Base-by-base conservation (phyloP, 1,284 basidiomycete genomes). In the Rhodotorula sp. region DNA sequence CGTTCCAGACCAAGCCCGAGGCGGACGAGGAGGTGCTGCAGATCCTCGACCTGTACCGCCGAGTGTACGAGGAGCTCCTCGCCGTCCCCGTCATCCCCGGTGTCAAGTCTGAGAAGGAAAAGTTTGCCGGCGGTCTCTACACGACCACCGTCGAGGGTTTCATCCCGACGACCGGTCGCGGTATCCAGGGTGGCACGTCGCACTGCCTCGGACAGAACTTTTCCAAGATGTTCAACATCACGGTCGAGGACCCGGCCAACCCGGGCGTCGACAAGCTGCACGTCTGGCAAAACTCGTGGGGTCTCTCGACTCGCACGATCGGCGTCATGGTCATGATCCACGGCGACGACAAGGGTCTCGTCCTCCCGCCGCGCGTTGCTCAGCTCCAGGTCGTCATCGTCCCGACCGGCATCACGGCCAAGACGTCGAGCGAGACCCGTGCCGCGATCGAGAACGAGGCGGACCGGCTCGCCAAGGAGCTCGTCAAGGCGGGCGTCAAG, bases 281-380 rank as follows among this genome's bases (percentile, higher is more conserved):
- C 78, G 94, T 93, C 23, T 98, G 93, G 93, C 95, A 99, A 83
- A 99, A 98, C 84, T 95, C 92, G 64, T 99, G 95, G 97, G 97
- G 97, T 80, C 84, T 99, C 60, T 93, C 91, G 62, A 99, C 97
- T n/a, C 86, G 95, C 69, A 88, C 91, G 50, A 94, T 99, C 78
- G 95, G 95, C 81, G 93, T 98, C 71, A 97, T 97, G 94, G 95
- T 98, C 79, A 99, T 99, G 95, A 89, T 93, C 16, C 97, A 99
- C 81, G 95, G 95, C 64, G 97, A 99, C 82, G 93, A 99, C 82
- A 92, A 97, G 80, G 95, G 95, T 59, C 83, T 99, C 73, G 95
- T 99, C 19, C 87, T 98, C 74, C 97, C 95, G 47, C 95, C 95
- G 66, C 86, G 93, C 38, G 95, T 99, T 31, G 93, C 95, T n/a